Evolutionary conservation across 495 filamentous ascomycete species (phyloP).

Genomic region (Pseudoneurospora amorphoporcata): DNA sequence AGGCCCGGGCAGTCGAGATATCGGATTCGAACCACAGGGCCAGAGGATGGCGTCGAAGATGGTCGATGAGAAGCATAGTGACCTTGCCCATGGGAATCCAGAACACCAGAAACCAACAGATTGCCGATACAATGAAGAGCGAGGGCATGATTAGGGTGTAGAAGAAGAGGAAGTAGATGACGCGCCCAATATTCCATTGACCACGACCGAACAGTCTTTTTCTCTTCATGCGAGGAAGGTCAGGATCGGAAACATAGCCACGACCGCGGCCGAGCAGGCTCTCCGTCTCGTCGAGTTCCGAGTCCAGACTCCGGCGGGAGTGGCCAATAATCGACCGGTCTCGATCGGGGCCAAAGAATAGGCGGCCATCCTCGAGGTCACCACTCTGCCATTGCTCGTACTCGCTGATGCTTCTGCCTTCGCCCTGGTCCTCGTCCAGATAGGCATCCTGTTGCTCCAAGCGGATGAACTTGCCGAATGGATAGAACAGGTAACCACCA

Average conservation of each 20-base stretch:
- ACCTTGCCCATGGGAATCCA: conserved; percentile 98
- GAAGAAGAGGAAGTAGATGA: conserved; percentile 95
- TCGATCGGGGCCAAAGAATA: conserved; percentile 85
- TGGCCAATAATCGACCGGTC: conserved; percentile 80
- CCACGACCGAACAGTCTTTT: conserved; percentile 91
- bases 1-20: conserved; percentile 57
- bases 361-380: conserved; percentile 85
- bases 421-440: conserved; percentile 92
- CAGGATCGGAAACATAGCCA: conserved; percentile 29
- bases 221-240: conserved; percentile 57
- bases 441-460: conserved; percentile 91
- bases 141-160: conserved; percentile 89
- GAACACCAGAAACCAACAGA: conserved; percentile 96
- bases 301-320: conserved; percentile 80
- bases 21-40: conserved; percentile 90
- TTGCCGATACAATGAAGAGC: conserved; percentile 69
- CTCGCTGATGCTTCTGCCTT: conserved; percentile 97
- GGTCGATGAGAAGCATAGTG: conserved; percentile 78
- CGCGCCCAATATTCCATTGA: conserved; percentile 86
- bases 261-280: conserved; percentile 67
- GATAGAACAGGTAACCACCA: conserved; percentile 81
- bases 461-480: conserved; percentile 91
- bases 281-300: conserved; percentile 69
- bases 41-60: conserved; percentile 85
- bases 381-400: conserved; percentile 99